phyloP scores from a whole-genome alignment of 805 yeast genomes.

The Diddensiella santjacobensis region DNA sequence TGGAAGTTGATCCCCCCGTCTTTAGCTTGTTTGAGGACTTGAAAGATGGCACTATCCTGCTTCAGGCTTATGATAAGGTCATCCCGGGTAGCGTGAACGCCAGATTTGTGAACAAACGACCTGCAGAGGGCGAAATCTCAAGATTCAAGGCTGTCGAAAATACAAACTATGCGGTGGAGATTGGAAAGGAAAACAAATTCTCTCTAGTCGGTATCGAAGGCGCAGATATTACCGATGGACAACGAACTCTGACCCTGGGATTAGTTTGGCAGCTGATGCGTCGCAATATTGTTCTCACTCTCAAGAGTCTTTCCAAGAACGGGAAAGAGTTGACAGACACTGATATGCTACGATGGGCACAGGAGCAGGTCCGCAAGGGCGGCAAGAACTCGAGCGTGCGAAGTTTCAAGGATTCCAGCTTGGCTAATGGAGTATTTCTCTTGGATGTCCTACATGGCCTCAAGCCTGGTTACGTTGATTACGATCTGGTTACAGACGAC shows the following conservation, averaged over 20 bases:
- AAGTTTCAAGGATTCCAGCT: conserved; percentile 77
- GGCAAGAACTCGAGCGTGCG: conserved; percentile 72
- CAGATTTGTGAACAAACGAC: conserved; percentile 78
- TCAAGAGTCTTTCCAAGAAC: conserved; percentile 63
- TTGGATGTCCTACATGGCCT: conserved; percentile 88
- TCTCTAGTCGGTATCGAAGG: conserved; percentile 98
- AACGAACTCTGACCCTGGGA: conserved; percentile 81
- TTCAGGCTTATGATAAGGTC: conserved; percentile 94
- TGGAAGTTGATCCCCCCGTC: conserved; percentile 94
- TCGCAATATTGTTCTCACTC: conserved; percentile 83
- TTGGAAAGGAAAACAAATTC: conserved; percentile 88
- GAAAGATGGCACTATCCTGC: conserved; percentile 82
- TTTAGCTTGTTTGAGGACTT: conserved; percentile 88
- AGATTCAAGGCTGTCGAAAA: conserved; percentile 95
- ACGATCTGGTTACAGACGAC: conserved; percentile 86
- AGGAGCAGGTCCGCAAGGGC: conserved; percentile 76
- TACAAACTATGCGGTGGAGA: conserved; percentile 96
- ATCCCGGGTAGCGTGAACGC: conserved; percentile 86
- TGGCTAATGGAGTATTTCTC: conserved; percentile 75
- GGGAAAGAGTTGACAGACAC: conserved; percentile 76
- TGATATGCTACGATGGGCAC: conserved; percentile 94
- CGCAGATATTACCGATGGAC: conserved; percentile 93
- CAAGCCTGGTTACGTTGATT: conserved; percentile 97
- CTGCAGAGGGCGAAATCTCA: conserved; percentile 73
- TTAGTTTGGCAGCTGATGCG: conserved; percentile 99